Conservation (phyloP, 116 monocot species). For the Papilionanthe hybrid region DNA sequence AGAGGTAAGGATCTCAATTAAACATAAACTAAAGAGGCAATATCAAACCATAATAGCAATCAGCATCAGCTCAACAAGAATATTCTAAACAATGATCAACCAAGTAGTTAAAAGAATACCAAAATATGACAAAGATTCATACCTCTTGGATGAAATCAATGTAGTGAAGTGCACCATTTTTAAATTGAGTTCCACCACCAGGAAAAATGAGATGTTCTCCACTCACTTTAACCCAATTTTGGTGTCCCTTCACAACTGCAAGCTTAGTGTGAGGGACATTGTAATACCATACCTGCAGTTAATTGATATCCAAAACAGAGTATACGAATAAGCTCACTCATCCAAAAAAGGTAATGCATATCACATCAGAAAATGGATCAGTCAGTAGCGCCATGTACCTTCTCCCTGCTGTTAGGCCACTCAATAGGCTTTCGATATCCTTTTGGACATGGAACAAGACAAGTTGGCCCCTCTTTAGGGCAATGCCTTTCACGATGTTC, state of each 20-base stretch:
- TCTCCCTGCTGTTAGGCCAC: conserved; percentile 87
- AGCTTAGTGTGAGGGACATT: conserved; percentile 92
- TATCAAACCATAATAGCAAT: neutral
- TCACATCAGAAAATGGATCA: neutral
- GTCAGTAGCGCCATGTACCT: conserved; percentile 31
- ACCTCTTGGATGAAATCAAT: conserved; percentile 88
- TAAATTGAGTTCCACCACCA: conserved; percentile 97
- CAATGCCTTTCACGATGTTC: conserved; percentile 98
- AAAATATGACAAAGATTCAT: neutral
- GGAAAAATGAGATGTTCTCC: conserved; percentile 92
- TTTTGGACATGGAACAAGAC: conserved; percentile 77
- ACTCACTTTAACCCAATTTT: conserved; percentile 93
- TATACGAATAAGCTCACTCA: neutral
- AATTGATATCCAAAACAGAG: neutral
- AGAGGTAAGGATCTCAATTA: neutral
- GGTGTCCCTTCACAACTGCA: conserved; percentile 75
- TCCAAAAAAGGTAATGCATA: neutral
- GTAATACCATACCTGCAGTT: conserved; percentile 85
- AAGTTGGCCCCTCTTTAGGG: conserved; percentile 66
- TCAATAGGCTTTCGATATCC: conserved; percentile 65
- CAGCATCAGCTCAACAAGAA: neutral
- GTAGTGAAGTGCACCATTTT: conserved; percentile 79
- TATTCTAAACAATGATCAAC: neutral
- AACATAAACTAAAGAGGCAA: neutral
- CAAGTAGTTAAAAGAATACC: neutral